Conservation (phyloP, 2,329 filamentous ascomycete species). For the Hypoxylon sp. region DNA sequence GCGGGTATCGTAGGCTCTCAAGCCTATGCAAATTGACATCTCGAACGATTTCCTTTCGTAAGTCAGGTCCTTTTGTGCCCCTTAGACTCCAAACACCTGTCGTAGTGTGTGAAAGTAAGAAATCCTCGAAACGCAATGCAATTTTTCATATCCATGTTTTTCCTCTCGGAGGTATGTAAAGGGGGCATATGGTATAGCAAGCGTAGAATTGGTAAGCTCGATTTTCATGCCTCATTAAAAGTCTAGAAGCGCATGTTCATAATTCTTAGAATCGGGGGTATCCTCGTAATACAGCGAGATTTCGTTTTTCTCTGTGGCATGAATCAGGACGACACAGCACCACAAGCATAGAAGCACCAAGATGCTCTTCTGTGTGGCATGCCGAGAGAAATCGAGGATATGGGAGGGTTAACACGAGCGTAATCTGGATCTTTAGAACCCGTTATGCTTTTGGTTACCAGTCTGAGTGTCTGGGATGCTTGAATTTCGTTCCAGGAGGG, state of each 20-base stretch:
- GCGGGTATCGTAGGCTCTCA: neutral
- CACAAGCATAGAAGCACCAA: neutral
- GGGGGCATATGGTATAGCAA: neutral
- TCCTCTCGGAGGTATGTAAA: neutral
- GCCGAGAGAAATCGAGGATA: neutral
- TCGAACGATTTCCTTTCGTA: neutral
- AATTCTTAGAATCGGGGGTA: neutral
- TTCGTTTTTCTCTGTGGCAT: neutral
- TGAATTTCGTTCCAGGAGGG: conserved; percentile 70
- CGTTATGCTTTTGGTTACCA: neutral
- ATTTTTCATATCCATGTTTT: neutral
- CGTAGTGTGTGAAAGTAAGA: neutral
- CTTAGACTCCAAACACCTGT: neutral
- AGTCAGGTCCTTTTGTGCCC: neutral
- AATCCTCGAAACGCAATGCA: neutral
- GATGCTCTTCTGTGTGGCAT: neutral
- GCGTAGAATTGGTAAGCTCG: neutral
- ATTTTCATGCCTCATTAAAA: neutral
- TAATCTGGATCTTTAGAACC: neutral
- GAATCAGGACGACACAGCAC: neutral
- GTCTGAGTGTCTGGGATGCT: conserved; percentile 34
- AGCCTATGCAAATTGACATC: neutral
- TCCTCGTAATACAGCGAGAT: neutral
- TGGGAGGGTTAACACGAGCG: neutral
- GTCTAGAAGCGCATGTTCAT: neutral